phyloP scores from a whole-genome alignment of 164 flowering plant genomes.

The Euptelea pleiosperma region DNA sequence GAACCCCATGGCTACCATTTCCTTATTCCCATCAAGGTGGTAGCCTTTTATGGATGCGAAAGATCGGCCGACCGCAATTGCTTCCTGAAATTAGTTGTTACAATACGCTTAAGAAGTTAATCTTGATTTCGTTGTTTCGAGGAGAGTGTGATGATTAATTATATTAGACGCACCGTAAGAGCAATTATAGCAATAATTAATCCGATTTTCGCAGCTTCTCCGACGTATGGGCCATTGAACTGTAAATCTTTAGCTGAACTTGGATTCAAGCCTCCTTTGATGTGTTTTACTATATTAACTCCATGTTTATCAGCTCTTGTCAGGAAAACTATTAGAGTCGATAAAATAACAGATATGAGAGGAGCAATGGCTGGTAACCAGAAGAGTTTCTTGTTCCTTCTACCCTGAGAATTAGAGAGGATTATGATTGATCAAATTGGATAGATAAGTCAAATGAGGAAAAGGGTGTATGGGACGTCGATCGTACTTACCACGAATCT shows the following conservation, averaged over 20 bases:
- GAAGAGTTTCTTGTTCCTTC: conserved; percentile 66
- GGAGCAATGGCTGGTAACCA: conserved; percentile 91
- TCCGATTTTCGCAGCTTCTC: conserved; percentile 58
- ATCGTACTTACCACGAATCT: conserved; percentile 55
- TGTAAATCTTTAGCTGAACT: conserved; percentile 53
- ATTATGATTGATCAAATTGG: background rate
- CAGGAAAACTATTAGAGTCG: conserved; percentile 60
- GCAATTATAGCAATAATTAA: conserved; percentile 61
- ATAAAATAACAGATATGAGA: conserved; percentile 58
- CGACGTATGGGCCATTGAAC: conserved; percentile 45
- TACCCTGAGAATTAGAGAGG: conserved; percentile 37
- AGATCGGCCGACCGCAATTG: conserved; percentile 86
- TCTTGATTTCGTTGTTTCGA: too few species aligned
- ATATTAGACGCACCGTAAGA: conserved; percentile 51
- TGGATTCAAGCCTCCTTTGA: conserved; percentile 71
- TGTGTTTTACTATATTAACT: conserved; percentile 62
- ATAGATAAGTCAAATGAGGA: background rate
- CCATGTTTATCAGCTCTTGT: conserved; percentile 75
- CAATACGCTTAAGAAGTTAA: too few species aligned
- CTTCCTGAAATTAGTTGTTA: conserved; percentile 56
- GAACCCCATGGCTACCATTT: conserved; percentile 83
- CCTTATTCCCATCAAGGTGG: conserved; percentile 82
- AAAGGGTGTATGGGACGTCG: background rate
- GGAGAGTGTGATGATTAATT: too few species aligned
- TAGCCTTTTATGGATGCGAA: conserved; percentile 81